A percentile compares a stretch with the other conserved stretches of the same genome.
Evolutionary conservation across 495 filamentous ascomycete species (phyloP).

Genomic region (Xylaria sp.): DNA sequence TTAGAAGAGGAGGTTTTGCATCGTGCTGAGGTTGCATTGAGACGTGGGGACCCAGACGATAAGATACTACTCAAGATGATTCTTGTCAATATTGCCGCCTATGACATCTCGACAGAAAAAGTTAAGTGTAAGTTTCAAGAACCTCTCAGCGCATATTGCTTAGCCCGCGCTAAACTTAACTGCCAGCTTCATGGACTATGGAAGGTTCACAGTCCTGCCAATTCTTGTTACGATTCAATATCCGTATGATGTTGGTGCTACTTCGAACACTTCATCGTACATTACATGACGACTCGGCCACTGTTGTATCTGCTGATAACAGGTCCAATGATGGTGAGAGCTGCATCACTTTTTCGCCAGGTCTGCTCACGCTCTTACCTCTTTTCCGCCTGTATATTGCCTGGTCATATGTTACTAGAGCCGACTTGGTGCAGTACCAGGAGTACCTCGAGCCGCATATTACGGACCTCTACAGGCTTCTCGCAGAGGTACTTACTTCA

Average conservation of each 20-base stretch:
- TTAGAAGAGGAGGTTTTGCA: slow-evolving; percentile 86
- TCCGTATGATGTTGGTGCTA: slow-evolving; percentile 79
- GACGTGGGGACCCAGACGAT: slow-evolving; percentile 60
- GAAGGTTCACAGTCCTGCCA: slow-evolving; percentile 63
- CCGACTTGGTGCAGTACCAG: slow-evolving; percentile 47
- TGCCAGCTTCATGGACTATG: slow-evolving; percentile 44
- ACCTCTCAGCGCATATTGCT: slow-evolving; percentile 11
- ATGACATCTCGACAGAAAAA: slow-evolving; percentile 69
- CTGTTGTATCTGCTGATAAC: slow-evolving; percentile 16
- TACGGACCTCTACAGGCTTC: slow-evolving; percentile 46
- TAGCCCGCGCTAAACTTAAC: slow-evolving; percentile 37
- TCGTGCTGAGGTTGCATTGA: slow-evolving; percentile 75
- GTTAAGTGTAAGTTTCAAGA: slow-evolving; percentile 61
- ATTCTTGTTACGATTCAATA: slow-evolving; percentile 80
- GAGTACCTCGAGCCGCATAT: slow-evolving; percentile 51
- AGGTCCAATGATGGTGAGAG: slow-evolving; percentile 32
- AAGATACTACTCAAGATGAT: slow-evolving; percentile 76
- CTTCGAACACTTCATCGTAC: slow-evolving; percentile 74
- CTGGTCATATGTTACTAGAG: slow-evolving; percentile 49
- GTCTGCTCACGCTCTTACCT: slow-evolving; percentile 43
- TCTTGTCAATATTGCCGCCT: slow-evolving; percentile 84
- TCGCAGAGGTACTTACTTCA: slow-evolving; percentile 45
- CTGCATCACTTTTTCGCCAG: slow-evolving; percentile 31
- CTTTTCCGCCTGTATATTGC: slow-evolving; percentile 53
- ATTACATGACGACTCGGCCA: slow-evolving; percentile 58